Evolutionary conservation across 2,329 filamentous ascomycete species (phyloP).

Genomic region (Fusarium pseudograminearum): DNA sequence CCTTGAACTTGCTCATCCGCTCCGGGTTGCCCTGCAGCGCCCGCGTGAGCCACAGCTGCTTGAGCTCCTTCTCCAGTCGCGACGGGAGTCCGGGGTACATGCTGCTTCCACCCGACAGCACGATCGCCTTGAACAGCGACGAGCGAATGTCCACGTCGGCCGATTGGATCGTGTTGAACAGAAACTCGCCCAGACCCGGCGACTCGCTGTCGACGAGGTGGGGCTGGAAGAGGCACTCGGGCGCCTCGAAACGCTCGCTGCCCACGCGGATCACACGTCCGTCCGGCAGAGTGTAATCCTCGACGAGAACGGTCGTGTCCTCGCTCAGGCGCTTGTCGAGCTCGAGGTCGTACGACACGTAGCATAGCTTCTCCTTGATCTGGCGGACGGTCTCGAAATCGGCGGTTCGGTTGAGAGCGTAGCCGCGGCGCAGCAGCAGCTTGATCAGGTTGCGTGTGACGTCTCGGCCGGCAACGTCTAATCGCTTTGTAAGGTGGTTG

Average conservation of each 20-base stretch:
- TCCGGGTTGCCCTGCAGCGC: constrained; percentile 93
- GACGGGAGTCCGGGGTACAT: constrained; percentile 99
- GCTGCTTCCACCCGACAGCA: constrained; percentile 95
- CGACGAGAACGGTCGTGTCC: constrained; percentile 96
- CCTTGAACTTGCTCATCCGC: constrained; percentile 98
- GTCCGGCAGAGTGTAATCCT: constrained; percentile 97
- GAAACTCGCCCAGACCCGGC: constrained; percentile 93
- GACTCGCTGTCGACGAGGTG: constrained; percentile 98
- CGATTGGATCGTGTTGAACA: constrained; percentile 98
- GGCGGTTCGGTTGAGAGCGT: constrained; percentile 96
- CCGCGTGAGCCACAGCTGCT: constrained; percentile 96
- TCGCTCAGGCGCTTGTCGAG: constrained; percentile 96
- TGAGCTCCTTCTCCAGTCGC: constrained; percentile 96
- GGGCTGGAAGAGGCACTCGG: constrained; percentile 98
- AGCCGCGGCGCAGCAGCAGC: constrained; percentile 90
- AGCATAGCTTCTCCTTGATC: constrained; percentile 99
- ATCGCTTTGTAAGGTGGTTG: constrained; percentile 92
- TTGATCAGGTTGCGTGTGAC: constrained; percentile 99
- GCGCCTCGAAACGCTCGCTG: constrained; percentile 96
- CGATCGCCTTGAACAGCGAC: constrained; percentile 96
- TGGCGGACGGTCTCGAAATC: constrained; percentile 99
- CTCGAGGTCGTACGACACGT: constrained; percentile 97
- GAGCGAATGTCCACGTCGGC: constrained; percentile 95
- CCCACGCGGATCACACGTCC: constrained; percentile 96
- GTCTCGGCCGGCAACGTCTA: constrained; percentile 96